Evolutionary conservation across 2,329 filamentous ascomycete genomes (phyloP).

Genomic region (Colletotrichum limetticola): DNA sequence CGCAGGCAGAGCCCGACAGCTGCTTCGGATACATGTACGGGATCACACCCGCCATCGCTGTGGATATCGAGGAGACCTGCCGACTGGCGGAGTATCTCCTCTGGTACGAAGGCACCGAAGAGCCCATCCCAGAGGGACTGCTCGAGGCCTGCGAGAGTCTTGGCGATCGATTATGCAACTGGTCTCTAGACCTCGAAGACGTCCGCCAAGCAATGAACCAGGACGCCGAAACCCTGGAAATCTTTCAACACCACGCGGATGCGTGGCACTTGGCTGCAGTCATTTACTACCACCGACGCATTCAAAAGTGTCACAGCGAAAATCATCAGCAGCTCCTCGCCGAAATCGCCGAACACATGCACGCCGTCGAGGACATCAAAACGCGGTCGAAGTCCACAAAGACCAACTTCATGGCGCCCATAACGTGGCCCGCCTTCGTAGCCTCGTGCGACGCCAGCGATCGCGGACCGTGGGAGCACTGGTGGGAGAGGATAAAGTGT

Average conservation of each 20-base stretch:
- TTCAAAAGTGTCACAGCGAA: conserved; percentile 1
- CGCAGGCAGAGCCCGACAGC: neutral
- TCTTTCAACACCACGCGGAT: conserved; percentile 9
- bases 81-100: neutral
- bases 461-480: neutral
- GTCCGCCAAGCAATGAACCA: neutral
- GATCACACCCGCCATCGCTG: neutral
- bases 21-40: conserved; percentile 23
- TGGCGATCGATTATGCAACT: neutral
- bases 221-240: neutral
- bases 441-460: conserved; percentile 8
- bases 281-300: conserved; percentile 5
- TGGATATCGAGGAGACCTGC: neutral
- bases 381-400: neutral
- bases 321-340: neutral
- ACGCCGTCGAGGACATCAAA: conserved; percentile 17
- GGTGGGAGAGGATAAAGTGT: neutral
- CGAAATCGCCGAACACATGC: conserved; percentile 11
- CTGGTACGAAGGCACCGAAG: conserved; percentile 1
- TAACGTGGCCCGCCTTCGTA: conserved; percentile 18
- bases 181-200: neutral
- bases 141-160: conserved; percentile 1
- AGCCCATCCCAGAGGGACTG: conserved; percentile 5
- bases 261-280: conserved; percentile 6
- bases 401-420: neutral